Percentiles rank a stretch among this genome's conserved stretches.
Evolutionary conservation across 169 alveolate genomes (phyloP).

Genomic region (Haemoproteus tartakovskyi): DNA sequence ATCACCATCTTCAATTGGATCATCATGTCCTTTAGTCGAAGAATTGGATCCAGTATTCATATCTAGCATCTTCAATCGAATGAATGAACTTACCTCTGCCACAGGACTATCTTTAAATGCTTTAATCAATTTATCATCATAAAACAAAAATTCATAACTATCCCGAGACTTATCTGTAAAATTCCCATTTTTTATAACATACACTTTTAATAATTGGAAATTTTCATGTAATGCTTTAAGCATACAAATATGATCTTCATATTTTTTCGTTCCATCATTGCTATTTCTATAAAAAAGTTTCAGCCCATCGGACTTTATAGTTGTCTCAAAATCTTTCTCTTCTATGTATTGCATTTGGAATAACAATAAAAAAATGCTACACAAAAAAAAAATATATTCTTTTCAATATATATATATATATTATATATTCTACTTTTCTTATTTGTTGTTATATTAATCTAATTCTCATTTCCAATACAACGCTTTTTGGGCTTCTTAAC

Average conservation of each 20-base stretch:
- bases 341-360: conserved; percentile 21
- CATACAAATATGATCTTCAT: conserved; percentile 25
- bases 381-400: background rate
- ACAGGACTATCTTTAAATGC: conserved; percentile 4
- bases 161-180: background rate
- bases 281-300: conserved; percentile 28
- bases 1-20: background rate
- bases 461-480: too few species aligned
- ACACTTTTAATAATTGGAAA: conserved; percentile 10
- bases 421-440: too few species aligned
- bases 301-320: conserved; percentile 9
- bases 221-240: conserved; percentile 27
- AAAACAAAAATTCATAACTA: conserved; percentile 6
- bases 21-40: too few species aligned
- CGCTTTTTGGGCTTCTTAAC: too few species aligned
- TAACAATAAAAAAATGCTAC: background rate
- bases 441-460: too few species aligned
- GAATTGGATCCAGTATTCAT: too few species aligned
- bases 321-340: conserved; percentile 12
- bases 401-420: too few species aligned
- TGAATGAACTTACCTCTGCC: conserved; percentile 6
- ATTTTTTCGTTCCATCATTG: conserved; percentile 16
- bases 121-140: conserved; percentile 11
- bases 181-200: conserved; percentile 1
- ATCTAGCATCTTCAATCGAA: too few species aligned